A percentile compares a stretch with the other conserved stretches of the same genome.
Conservation (phyloP, 805 yeast genomes). For the Starmerella scarabaei region DNA sequence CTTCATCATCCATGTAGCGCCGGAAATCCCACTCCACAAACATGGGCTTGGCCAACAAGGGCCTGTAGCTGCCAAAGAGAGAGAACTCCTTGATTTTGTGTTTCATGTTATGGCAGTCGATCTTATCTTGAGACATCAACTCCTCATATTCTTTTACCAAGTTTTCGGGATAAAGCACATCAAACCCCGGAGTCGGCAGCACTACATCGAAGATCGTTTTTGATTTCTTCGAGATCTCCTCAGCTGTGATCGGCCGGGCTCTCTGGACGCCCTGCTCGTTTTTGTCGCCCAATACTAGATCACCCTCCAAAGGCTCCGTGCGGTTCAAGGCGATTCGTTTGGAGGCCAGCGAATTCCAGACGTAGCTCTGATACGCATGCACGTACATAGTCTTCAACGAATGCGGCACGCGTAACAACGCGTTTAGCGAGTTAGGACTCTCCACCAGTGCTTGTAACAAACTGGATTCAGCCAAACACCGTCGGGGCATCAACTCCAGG, state of each 20-base stretch:
- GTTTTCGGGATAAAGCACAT: slow-evolving; percentile 72
- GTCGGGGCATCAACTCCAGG: slow-evolving; percentile 66
- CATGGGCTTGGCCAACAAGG: slow-evolving; percentile 52
- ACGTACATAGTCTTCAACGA: slow-evolving; percentile 88
- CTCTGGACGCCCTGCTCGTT: slow-evolving; percentile 40
- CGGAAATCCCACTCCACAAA: slow-evolving; percentile 49
- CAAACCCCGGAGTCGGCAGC: slow-evolving; percentile 94
- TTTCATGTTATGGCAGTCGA: slow-evolving; percentile 76
- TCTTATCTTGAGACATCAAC: slow-evolving; percentile 62
- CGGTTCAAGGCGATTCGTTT: slow-evolving; percentile 52
- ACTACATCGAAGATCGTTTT: slow-evolving; percentile 72
- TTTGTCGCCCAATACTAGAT: slow-evolving; percentile 23
- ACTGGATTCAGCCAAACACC: slow-evolving; percentile 73
- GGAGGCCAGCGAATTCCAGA: slow-evolving; percentile 85
- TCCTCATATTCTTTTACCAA: slow-evolving; percentile 50
- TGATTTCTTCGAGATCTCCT: slow-evolving; percentile 47
- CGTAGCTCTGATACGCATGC: slow-evolving; percentile 92
- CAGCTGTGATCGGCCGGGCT: slow-evolving; percentile 63
- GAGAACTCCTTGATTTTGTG: slow-evolving; percentile 82
- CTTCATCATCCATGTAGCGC: slow-evolving; percentile 48
- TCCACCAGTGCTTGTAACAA: slow-evolving; percentile 49
- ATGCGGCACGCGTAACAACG: slow-evolving; percentile 81
- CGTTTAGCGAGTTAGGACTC: slow-evolving; percentile 48
- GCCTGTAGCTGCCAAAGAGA: slow-evolving; percentile 79
- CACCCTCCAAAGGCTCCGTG: slow-evolving; percentile 18